These are phyloP conservation scores for Dothideomycetidae sp. DNA, from an alignment of 2,329 filamentous ascomycete species.

Conservation along the genomic window DNA sequence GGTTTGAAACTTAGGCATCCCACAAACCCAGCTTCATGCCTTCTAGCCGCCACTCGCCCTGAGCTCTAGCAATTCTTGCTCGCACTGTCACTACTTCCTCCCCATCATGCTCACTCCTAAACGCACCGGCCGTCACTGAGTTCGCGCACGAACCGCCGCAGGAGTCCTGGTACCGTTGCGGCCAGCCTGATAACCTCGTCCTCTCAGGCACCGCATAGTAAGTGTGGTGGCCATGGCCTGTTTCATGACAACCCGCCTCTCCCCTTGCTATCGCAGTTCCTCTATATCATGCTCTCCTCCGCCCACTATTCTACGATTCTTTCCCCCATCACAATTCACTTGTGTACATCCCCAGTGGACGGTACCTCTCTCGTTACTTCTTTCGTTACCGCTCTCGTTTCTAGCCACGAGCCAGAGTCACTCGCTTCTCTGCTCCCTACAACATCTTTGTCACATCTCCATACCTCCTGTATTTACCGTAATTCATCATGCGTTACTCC, in stretches of 20 bases:
- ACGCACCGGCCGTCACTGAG: neutral
- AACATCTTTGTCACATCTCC: neutral
- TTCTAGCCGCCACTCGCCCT: no score
- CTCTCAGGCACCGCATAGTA: no score
- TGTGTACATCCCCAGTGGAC: neutral
- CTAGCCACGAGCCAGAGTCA: neutral
- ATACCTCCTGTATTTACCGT: constrained; percentile 2
- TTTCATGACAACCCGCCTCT: no score
- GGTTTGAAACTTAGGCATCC: no score
- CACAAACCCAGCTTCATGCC: no score
- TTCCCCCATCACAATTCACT: neutral
- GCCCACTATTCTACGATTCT: neutral
- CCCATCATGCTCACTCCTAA: neutral
- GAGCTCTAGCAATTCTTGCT: no score
- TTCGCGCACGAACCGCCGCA: neutral
- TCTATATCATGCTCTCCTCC: neutral
- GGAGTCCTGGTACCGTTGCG: neutral
- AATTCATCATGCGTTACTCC: constrained; percentile 9
- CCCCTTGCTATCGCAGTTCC: no score
- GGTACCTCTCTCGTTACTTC: neutral
- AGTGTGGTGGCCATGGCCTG: no score
- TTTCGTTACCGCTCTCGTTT: neutral
- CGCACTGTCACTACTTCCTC: no score
- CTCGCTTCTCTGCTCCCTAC: neutral
- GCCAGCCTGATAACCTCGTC: neutral